These are phyloP conservation scores for Pistacia atlantica DNA, from an alignment of 345 rosid genomes.

Conservation along the genomic window DNA sequence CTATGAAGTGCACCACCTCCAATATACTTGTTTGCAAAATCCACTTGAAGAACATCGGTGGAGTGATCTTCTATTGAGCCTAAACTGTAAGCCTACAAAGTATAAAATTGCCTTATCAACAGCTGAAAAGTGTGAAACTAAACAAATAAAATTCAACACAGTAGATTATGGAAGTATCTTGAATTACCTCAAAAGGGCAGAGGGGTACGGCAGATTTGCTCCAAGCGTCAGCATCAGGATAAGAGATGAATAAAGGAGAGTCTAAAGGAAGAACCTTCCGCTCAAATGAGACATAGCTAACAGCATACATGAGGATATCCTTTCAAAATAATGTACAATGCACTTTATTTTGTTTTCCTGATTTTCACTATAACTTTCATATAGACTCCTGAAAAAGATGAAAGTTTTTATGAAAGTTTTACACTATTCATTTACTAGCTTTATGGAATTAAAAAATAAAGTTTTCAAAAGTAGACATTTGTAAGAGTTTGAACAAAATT, in stretches of 20 bases:
- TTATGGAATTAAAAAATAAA: conserved; percentile 9
- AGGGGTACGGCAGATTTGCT: conserved; percentile 59
- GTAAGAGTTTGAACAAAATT: not conserved
- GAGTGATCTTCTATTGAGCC: conserved; percentile 85
- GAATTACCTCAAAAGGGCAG: conserved; percentile 71
- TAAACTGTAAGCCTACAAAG: conserved; percentile 49
- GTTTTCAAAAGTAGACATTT: not conserved
- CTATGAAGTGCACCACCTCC: conserved; percentile 88
- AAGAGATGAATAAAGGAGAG: conserved; percentile 32
- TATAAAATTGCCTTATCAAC: not conserved
- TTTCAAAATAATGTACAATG: conserved; percentile 74
- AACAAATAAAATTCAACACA: not conserved
- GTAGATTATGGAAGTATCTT: not conserved
- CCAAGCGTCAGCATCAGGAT: conserved; percentile 70
- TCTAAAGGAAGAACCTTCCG: conserved; percentile 70
- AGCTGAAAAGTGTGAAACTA: not conserved
- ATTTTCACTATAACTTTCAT: conserved; percentile 58
- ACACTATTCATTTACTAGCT: conserved; percentile 1
- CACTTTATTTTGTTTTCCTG: conserved; percentile 83
- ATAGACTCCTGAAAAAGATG: conserved; percentile 59
- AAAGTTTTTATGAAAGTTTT: not conserved
- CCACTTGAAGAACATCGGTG: conserved; percentile 69
- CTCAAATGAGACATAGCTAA: conserved; percentile 80
- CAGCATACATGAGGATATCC: conserved; percentile 58
- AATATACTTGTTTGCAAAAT: conserved; percentile 86